Evolutionary conservation across 805 yeast species (phyloP).

Genomic region (Wickerhamomyces strasburgensis): DNA sequence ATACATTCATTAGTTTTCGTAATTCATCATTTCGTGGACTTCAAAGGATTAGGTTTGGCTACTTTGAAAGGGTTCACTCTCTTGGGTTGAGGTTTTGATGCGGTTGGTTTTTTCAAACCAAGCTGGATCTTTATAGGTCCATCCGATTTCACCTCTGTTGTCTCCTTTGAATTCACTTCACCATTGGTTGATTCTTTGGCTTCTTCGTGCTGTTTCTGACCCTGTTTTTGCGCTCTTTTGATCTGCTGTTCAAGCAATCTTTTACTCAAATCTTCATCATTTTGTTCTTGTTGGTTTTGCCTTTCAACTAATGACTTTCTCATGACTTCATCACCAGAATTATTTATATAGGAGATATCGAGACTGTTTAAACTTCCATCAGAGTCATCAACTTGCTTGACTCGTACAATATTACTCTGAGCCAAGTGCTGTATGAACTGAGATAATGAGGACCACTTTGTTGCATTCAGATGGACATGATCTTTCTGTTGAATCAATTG

Average conservation of each 20-base stretch:
- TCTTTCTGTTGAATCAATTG: slow-evolving; percentile 79
- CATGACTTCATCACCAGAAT: slow-evolving; percentile 42
- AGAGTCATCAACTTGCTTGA: slow-evolving; percentile 32
- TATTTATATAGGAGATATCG: slow-evolving; percentile 49
- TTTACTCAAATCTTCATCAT: slow-evolving; percentile 43
- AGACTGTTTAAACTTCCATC: slow-evolving; percentile 35
- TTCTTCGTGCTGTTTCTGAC: no score
- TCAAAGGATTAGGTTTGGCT: slow-evolving; percentile 14
- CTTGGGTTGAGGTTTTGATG: slow-evolving; percentile 5
- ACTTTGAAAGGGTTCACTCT: slow-evolving; percentile 20
- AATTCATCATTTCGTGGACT: slow-evolving; percentile 3
- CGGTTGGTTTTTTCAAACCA: slow-evolving; percentile 9
- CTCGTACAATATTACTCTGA: slow-evolving; percentile 48
- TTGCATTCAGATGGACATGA: slow-evolving; percentile 89
- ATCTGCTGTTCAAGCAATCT: slow-evolving; percentile 51
- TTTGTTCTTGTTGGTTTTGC: slow-evolving; percentile 30
- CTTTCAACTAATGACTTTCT: slow-evolving; percentile 35
- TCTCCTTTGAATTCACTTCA: background rate
- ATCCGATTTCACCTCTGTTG: no score
- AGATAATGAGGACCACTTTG: slow-evolving; percentile 69
- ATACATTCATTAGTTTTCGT: background rate
- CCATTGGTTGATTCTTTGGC: slow-evolving; percentile 14
- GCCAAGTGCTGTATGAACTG: slow-evolving; percentile 62
- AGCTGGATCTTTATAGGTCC: slow-evolving; percentile 13
- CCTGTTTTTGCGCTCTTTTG: slow-evolving; percentile 36